These are phyloP conservation scores for Raddia distichophylla DNA, from an alignment of 176 grass and related monocot species.

Conservation along the genomic window DNA sequence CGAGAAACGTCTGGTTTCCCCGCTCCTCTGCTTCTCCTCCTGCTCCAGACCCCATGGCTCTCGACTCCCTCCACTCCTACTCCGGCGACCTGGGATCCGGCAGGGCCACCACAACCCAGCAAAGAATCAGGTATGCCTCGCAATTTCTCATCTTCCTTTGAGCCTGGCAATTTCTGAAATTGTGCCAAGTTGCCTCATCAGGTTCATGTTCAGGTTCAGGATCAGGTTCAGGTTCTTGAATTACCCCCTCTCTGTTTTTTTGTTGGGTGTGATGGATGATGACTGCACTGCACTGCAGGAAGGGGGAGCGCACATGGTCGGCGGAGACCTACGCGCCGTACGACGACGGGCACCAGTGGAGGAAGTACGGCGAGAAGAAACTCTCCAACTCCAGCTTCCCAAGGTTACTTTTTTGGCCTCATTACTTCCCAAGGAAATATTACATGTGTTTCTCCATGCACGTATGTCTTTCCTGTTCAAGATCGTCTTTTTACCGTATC, in stretches of 20 bases:
- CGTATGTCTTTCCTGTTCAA: neutral
- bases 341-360: conserved; percentile 84
- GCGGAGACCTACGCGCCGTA: conserved; percentile 60
- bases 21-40: neutral
- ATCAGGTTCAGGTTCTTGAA: neutral
- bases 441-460: conserved; percentile 4
- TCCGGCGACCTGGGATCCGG: conserved; percentile 32
- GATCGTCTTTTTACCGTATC: neutral
- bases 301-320: conserved; percentile 53
- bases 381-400: conserved; percentile 66
- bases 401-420: conserved; percentile 47
- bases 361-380: conserved; percentile 94
- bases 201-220: neutral
- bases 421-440: neutral
- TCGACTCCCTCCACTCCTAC: conserved; percentile 41
- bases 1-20: conserved; percentile 25
- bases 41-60: conserved; percentile 41
- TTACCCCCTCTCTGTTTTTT: no score
- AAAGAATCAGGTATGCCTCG: conserved; percentile 40
- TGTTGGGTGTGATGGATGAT: neutral
- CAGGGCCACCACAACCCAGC: conserved; percentile 37
- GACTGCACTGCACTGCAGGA: conserved; percentile 11
- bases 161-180: no score
- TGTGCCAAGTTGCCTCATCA: no score
- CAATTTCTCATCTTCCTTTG: neutral